Base-by-base conservation (phyloP, 164 flowering plant species). In the Tetracentron sinense region DNA sequence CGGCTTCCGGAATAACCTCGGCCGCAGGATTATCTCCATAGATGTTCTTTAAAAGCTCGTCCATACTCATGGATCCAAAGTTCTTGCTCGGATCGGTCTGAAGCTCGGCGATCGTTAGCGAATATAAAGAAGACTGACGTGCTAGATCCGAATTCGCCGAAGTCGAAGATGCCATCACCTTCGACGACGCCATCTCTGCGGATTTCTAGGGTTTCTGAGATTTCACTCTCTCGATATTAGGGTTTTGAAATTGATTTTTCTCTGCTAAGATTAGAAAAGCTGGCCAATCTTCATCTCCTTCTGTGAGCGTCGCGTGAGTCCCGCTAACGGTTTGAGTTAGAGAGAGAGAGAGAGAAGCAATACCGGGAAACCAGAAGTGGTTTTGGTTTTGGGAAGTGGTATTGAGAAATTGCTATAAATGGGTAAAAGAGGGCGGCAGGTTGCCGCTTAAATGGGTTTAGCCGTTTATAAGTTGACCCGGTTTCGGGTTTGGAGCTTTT, bases 61-160 rank as follows among this genome's bases (percentile, higher is more conserved):
- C 84, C 66, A 79, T 75, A 25, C 73, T 71, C 85, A 79, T 79
- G 0, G 78, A 42, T 4, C 63, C 67, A n/a, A 33, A 64, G 53
- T 27, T 51, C 22, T 42, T 66, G 47, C 33, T 59, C n/a, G 62
- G 65, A 52, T 61, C 73, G 27, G 20, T 31, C 21, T 35, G 65
- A 65, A 31, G 61, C 23, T 26, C 42, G 50, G 38, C 10, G 46
- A 33, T 23, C 48, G 68, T 54, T 35, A 48, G 28, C 31, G 81
- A 59, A 68, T 69, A 38, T 50, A 74, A 50, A 49, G 82, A 67
- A 12, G 81, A 21, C 15, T 77, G 74, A 17, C 77, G 75, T 0
- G 75, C 49, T 6, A 67, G 87, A 79, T 78, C 85, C 83, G 84
- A 78, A 58, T 79, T 80, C 48, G 75, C 62, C 65, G 84, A 63